Evolutionary conservation across 192 early-diverging fungal genomes (phyloP).

Genomic region (Linnemannia hyalina): DNA sequence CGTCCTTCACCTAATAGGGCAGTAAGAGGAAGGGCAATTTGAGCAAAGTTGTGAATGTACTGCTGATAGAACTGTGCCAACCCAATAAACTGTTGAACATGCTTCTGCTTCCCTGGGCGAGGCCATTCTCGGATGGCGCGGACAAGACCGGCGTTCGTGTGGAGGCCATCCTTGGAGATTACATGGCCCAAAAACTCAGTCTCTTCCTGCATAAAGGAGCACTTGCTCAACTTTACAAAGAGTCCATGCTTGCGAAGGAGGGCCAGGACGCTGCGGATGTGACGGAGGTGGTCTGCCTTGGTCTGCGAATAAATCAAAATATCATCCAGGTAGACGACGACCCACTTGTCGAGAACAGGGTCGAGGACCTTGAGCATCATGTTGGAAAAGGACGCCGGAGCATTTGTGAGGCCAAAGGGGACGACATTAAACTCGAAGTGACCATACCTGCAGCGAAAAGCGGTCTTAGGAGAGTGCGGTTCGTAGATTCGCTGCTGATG

Average conservation of each 20-base stretch:
- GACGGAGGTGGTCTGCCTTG: neutral
- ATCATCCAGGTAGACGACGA: neutral
- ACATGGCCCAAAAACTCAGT: conserved; percentile 24
- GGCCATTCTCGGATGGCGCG: too few relatives aligned
- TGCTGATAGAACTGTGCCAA: conserved; percentile 12
- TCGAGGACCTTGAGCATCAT: too few relatives aligned
- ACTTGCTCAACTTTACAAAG: conserved; percentile 2
- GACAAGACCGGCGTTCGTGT: conserved; percentile 3
- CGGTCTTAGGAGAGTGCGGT: too few relatives aligned
- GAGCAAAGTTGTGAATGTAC: conserved; percentile 2
- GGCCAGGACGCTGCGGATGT: neutral
- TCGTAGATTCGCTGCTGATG: too few relatives aligned
- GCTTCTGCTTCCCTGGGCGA: neutral
- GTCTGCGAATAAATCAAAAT: neutral
- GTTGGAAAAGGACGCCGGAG: too few relatives aligned
- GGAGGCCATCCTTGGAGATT: conserved; percentile 19
- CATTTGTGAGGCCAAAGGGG: too few relatives aligned
- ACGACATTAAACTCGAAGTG: too few relatives aligned
- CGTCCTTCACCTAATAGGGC: neutral
- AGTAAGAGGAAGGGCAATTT: neutral
- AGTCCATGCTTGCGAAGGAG: neutral
- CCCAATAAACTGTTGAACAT: conserved; percentile 21
- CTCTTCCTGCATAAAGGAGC: conserved; percentile 11
- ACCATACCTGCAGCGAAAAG: too few relatives aligned
- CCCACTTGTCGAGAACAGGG: too few relatives aligned